Percentiles rank a stretch among this genome's conserved stretches.
phyloP scores from a whole-genome alignment of 768 basidiomycete species.

The Leccinum pellstonianum region DNA sequence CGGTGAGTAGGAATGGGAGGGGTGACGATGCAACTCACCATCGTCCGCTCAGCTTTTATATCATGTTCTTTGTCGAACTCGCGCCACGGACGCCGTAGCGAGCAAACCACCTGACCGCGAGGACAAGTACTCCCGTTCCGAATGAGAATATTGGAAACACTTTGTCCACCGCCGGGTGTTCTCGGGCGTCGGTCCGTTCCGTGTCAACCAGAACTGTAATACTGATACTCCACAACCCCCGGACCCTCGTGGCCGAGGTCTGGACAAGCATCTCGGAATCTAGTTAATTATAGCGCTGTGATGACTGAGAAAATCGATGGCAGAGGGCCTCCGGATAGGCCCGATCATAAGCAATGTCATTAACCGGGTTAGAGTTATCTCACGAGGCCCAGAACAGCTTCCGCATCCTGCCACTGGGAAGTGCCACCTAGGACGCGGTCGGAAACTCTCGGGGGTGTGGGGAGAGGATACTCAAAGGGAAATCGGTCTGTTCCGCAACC shows the following conservation, averaged over 20 bases:
- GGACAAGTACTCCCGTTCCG: neutral
- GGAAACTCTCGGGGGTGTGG: slow-evolving; percentile 12
- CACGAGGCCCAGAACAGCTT: slow-evolving; percentile 3
- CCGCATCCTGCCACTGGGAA: neutral
- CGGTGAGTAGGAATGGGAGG: slow-evolving; percentile 11
- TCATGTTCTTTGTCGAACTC: neutral
- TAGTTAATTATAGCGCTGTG: slow-evolving; percentile 5
- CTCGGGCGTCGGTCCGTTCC: slow-evolving; percentile 3
- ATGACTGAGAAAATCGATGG: neutral
- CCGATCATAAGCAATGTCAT: neutral
- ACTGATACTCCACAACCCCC: neutral
- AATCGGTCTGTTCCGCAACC: neutral
- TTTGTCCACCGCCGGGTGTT: slow-evolving; percentile 3
- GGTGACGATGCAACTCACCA: neutral
- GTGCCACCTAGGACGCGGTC: neutral
- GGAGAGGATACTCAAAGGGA: neutral
- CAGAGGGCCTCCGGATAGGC: slow-evolving; percentile 1
- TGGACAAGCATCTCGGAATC: neutral
- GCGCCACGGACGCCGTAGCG: neutral
- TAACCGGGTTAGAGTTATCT: neutral
- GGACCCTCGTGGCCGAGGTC: slow-evolving; percentile 1
- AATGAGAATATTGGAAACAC: neutral
- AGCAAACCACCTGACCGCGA: neutral
- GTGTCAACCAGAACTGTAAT: neutral
- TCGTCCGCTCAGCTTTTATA: slow-evolving; percentile 21